A percentile compares a stretch with the other conserved stretches of the same genome.
Evolutionary conservation across 2,329 filamentous ascomycete genomes (phyloP).

Genomic region (Zalaria sp.): DNA sequence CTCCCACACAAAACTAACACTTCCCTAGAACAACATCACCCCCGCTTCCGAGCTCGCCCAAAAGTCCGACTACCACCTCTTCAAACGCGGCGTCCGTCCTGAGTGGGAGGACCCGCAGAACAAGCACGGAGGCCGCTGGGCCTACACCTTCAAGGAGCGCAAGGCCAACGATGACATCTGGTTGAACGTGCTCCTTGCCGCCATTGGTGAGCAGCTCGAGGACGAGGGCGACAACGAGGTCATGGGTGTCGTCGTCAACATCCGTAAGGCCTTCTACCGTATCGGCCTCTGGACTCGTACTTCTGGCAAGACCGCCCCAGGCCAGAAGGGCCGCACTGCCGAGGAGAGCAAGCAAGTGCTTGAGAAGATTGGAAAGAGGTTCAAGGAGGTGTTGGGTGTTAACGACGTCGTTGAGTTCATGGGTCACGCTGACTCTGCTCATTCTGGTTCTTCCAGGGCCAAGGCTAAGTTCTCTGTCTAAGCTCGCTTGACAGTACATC

Average conservation of each 20-base stretch:
- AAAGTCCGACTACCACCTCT: conserved; percentile 98
- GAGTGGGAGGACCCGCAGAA: conserved; percentile 99
- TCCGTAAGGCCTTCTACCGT: conserved; percentile 95
- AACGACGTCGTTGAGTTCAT: conserved; percentile 83
- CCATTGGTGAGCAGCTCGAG: conserved; percentile 95
- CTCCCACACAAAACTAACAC: conserved; percentile 3
- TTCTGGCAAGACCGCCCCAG: conserved; percentile 70
- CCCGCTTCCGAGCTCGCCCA: conserved; percentile 88
- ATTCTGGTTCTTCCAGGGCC: conserved; percentile 83
- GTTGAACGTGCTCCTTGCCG: conserved; percentile 92
- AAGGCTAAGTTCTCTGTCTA: conserved; percentile 89
- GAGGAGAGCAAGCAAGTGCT: conserved; percentile 82
- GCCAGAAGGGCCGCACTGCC: conserved; percentile 55
- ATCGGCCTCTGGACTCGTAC: conserved; percentile 96
- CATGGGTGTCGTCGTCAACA: conserved; percentile 98
- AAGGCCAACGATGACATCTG: conserved; percentile 91
- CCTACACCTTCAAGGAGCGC: conserved; percentile 96
- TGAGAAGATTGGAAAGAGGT: conserved; percentile 68
- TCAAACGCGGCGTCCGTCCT: conserved; percentile 92
- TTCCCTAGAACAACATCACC: conserved; percentile 84
- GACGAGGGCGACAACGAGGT: conserved; percentile 89
- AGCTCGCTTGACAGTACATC: conserved; percentile 1
- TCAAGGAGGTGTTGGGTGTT: conserved; percentile 78
- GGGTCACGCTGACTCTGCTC: conserved; percentile 86
- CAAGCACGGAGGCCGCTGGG: conserved; percentile 99